A percentile compares a stretch with the other conserved stretches of the same genome.
Evolutionary conservation across 139 green algal species (phyloP).

Genomic region (Ettlia oleoabundans): DNA sequence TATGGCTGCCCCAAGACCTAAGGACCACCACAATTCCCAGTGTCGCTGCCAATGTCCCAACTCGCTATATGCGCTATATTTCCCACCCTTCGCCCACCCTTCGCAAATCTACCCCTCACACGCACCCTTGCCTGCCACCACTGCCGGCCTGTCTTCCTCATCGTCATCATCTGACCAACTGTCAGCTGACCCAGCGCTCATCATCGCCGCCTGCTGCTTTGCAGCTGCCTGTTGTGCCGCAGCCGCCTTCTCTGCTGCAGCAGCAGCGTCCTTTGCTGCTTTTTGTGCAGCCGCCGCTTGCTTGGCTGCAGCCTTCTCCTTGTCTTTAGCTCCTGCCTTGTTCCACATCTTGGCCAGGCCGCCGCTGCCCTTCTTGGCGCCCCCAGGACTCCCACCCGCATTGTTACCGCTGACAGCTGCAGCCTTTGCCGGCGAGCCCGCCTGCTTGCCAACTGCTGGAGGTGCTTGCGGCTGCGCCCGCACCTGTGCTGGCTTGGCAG

Average conservation of each 20-base stretch:
- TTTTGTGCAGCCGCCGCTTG: background rate
- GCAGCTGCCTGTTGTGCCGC: background rate
- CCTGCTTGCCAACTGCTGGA: too few relatives aligned
- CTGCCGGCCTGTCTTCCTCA: background rate
- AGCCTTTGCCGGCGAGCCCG: background rate
- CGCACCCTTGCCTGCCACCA: conserved; percentile 17
- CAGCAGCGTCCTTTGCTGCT: background rate
- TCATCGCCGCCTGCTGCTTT: background rate
- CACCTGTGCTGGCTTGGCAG: background rate
- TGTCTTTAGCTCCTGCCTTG: background rate
- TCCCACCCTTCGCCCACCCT: too few relatives aligned
- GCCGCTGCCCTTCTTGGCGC: background rate
- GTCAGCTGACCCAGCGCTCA: background rate
- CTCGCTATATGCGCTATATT: too few relatives aligned
- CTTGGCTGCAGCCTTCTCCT: conserved; percentile 14
- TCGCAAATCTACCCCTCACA: background rate
- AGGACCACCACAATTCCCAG: too few relatives aligned
- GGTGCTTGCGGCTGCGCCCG: background rate
- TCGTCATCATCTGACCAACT: background rate
- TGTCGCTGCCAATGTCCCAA: too few relatives aligned
- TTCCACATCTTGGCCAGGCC: background rate
- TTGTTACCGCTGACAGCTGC: background rate
- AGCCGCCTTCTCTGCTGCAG: conserved; percentile 9
- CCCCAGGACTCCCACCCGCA: background rate
- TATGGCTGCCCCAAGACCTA: too few relatives aligned